Base-by-base conservation (phyloP, 441 rosid genomes). In the Pelargonium australe region DNA sequence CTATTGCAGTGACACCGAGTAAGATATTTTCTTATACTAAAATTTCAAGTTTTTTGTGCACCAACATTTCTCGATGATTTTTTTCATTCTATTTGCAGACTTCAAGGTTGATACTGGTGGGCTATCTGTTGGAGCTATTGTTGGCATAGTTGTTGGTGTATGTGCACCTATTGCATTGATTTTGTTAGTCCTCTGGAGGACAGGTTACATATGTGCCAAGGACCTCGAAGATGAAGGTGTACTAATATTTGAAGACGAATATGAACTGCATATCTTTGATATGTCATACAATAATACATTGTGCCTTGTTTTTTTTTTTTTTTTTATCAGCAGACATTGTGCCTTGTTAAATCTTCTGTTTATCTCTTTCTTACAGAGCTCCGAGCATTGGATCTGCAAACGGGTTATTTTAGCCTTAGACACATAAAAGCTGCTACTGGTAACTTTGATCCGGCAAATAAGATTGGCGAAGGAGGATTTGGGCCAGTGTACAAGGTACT, bases 391-490 rank as follows among this genome's bases (percentile, higher is more conserved):
- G 96, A 88, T 79, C 84, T 86, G 71, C 94, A 87, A 73, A 85
- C 88, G 11, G 95, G 95, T 73, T 58, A 80, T 13, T 92, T 87
- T 79, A 80, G 89, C 25, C 70, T 89, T 49, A 74, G 73, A 67
- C 95, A 90, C 70, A 86, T 92, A 8, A 83, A 90, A 79, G 89
- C 90, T 73, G 91, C 98, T 34, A 92, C 98, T 4, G 73, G 79
- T 70, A 83, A 90, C 75, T 92, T 92, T 13, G 92, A 86, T 75
- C 76, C 78, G 7, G 78, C 77, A 34, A 80, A 80, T 66, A 92
- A 92, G 75, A 67, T 92, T 60, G 98, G 95, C 14, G 92, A 92
- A 81, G 96, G 96, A 82, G 98, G 95, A 67, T 90, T 90, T 68
- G 94, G 96, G 71, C 72, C 86, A 60, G 96, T 90, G 73, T 90